Base-by-base conservation (phyloP, 805 yeast species). In the Suhomyces sp. region DNA sequence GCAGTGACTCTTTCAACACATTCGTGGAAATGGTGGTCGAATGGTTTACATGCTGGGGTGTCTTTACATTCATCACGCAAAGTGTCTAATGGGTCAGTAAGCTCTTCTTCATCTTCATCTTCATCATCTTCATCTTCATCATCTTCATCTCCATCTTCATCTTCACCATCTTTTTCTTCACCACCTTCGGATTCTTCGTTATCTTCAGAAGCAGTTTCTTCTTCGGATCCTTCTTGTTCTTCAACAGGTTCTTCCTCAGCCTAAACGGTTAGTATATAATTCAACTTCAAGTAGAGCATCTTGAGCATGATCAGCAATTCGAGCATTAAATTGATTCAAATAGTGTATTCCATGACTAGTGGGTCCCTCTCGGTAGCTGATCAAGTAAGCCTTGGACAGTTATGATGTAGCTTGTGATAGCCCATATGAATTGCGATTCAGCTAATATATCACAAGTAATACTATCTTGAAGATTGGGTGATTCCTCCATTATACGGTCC, bases 1-100 rank as follows among this genome's bases (percentile, higher is more conserved):
- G 81, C 78, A 47, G 93, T 80, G 47, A 91, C 98, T 74, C 97
- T 88, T 70, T 86, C 97, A 41, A 81, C 81, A 77, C 98, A 91
- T 68, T 90, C 96, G 45, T 84, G 81, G 69, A 83, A 88, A 69
- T 90, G 97, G 69, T 90, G 96, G 54, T 78, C 77, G 62, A 75
- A 75, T 47, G 79, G 79, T 51, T 80, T 72, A 67, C 95, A 84
- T 34, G 77, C 76, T 39, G 71, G 73, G 33, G 83, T 73, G 45
- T 78, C 72, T 33, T 77, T 65, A 65, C 95, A 88, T 58, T 83
- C 88, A 45, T 59, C 70, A 39, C 65, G 58, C 50, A 62, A 50
- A 19, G 57, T 40, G 32, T 56, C 68, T 40, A 62, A 49, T 46
- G 68, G 69, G 39, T 68, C 72, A n/a, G 44, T 87, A 18, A 78